Base-by-base conservation (phyloP, 768 basidiomycete genomes). In the Suillus ampliporus region DNA sequence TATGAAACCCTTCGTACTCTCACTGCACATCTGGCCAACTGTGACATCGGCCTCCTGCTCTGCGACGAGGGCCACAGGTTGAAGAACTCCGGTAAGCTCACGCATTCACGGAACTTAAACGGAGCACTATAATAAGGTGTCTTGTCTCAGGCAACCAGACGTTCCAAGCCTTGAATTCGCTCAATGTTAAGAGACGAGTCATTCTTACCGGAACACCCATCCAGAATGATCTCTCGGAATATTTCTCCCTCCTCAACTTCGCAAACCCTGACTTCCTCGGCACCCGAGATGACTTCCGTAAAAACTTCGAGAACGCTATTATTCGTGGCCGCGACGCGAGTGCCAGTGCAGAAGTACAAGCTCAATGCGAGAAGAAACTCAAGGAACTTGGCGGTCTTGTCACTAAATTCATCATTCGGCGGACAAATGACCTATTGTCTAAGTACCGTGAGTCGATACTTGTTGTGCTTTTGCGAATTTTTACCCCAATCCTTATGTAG, bases 1-100 rank as follows among this genome's bases (percentile, higher is more conserved):
- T 99, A 99, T 67, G 97, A 99, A 74, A 97, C 94, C 0, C 83
- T 99, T 57, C 88, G 97, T 21, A 90, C 90, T 5, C 79, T 98
- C 14, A 84, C 89, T 9, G 86, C 77, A 0, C 86, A 96, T 69
- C 82, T 99, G 13, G 88, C 88, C 4, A 86, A 84, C 61, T 94
- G 92, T 65, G 87, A 82, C 57, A 92, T 99, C 52, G 97, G 97
- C 2, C 77, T 99, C 17, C 78, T 99, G n/a, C 85, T 99, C 35
- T 97, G 95, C 65, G 97, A 99, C 69, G 97, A 99, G 79, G 97
- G 97, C 5, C 97, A 99, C 79, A 83, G 97, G 57, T 80, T 99
- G 63, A 99, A 99, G 79, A 99, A 99, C 72, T 92, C 92, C 52
- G 92, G 95, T 92, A 66, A 58, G 81, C 61, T 38, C 34, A 21